A percentile compares a stretch with the other conserved stretches of the same genome.
Conservation (phyloP, 805 yeast genomes). For the Barnettozyma populi region DNA sequence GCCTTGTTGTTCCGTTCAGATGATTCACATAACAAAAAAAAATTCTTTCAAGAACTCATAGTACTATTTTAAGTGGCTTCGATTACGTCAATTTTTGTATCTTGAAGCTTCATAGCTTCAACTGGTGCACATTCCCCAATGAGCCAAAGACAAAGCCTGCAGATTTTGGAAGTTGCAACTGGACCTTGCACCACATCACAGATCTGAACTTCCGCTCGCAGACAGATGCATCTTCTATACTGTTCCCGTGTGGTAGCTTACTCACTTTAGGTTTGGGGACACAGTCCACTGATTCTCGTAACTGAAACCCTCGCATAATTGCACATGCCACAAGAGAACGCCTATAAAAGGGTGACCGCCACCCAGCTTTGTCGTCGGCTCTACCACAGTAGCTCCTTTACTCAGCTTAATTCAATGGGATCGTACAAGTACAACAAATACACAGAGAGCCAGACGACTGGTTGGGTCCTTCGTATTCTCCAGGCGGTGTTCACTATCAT, state of each 20-base stretch:
- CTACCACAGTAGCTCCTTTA: no score
- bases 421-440: not conserved
- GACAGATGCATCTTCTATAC: not conserved
- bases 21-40: no score
- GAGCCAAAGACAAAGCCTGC: not conserved
- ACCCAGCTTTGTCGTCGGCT: no score
- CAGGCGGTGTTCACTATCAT: constrained; percentile 14
- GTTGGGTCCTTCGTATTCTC: constrained; percentile 10
- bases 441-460: constrained; percentile 2
- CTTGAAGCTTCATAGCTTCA: no score
- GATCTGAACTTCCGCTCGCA: not conserved
- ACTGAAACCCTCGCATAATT: not conserved
- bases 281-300: not conserved
- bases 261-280: not conserved
- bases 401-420: constrained; percentile 2
- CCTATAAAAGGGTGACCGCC: not conserved
- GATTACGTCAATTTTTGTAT: no score
- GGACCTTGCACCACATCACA: not conserved
- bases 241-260: no score
- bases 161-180: not conserved
- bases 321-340: not conserved
- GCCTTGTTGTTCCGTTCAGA: not conserved
- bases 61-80: no score
- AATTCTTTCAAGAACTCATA: no score
- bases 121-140: not conserved